These are phyloP conservation scores for Coleophoma crateriformis DNA, from an alignment of 2,329 filamentous ascomycete species.

Conservation along the genomic window DNA sequence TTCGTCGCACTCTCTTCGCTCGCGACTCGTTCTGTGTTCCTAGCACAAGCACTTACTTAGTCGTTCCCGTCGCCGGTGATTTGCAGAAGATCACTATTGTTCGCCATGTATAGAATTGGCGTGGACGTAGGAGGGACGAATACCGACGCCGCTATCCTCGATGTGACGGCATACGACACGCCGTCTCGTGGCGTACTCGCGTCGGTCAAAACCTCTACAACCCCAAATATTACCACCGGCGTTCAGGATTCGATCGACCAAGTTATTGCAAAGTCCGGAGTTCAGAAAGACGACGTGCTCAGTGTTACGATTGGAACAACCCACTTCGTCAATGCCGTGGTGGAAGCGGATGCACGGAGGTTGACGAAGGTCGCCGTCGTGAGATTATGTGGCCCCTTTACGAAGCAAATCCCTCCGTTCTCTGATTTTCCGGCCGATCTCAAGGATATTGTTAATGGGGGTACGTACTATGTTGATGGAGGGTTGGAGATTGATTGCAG, in stretches of 20 bases:
- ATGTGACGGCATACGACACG: conserved; percentile 28
- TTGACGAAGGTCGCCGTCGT: conserved; percentile 40
- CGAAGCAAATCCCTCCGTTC: conserved; percentile 37
- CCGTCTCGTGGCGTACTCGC: conserved; percentile 35
- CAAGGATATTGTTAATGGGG: conserved; percentile 34
- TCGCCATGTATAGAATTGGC: conserved; percentile 33
- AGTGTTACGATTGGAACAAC: conserved; percentile 36
- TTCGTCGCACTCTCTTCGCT: too few relatives aligned
- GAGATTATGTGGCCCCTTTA: conserved; percentile 39
- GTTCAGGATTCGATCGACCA: conserved; percentile 35
- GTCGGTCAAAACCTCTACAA: conserved; percentile 39
- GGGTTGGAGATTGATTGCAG: conserved; percentile 43
- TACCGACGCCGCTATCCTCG: conserved; percentile 39
- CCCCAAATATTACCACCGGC: conserved; percentile 38
- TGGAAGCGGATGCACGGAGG: conserved; percentile 37
- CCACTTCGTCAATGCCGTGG: conserved; percentile 41
- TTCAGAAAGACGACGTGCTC: conserved; percentile 31
- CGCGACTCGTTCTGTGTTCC: too few relatives aligned
- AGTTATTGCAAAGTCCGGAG: conserved; percentile 29
- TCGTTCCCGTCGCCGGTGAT: background rate
- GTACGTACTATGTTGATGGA: conserved; percentile 35
- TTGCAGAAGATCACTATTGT: background rate
- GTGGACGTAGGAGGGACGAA: conserved; percentile 33
- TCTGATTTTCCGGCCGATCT: conserved; percentile 38
- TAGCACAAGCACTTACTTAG: background rate